phyloP scores from a whole-genome alignment of 2,329 filamentous ascomycete species.

The Aureobasidium sp. region DNA sequence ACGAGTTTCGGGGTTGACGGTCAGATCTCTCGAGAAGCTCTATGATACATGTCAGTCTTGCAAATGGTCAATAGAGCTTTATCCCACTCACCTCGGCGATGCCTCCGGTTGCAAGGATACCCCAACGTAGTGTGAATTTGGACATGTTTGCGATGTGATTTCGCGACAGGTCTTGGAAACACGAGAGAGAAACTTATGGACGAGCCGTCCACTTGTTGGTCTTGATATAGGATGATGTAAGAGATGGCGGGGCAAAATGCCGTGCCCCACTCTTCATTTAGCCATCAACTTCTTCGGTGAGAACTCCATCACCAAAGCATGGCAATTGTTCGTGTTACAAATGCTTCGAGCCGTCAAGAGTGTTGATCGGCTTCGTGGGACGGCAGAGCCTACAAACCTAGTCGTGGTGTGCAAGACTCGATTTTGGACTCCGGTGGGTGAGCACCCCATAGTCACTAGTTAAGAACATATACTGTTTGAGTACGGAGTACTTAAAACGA shows the following conservation, averaged over 20 bases:
- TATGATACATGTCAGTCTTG: background rate
- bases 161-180: background rate
- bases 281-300: background rate
- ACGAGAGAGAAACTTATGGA: background rate
- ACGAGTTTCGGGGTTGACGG: constrained; percentile 63
- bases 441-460: background rate
- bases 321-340: background rate
- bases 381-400: background rate
- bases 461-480: background rate
- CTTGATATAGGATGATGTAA: constrained; percentile 3
- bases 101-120: constrained; percentile 44
- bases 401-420: background rate
- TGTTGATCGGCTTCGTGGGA: background rate
- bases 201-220: background rate
- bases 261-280: background rate
- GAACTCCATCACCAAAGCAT: background rate
- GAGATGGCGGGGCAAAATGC: constrained; percentile 7
- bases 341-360: background rate
- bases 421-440: background rate
- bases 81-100: constrained; percentile 32
- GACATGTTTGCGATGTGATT: constrained; percentile 13
- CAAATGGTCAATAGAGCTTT: background rate
- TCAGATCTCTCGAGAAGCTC: constrained; percentile 66
- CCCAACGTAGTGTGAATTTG: constrained; percentile 27
- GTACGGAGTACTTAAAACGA: no score